phyloP scores from a whole-genome alignment of 805 yeast species.

The Zygoascus bituminiphila region DNA sequence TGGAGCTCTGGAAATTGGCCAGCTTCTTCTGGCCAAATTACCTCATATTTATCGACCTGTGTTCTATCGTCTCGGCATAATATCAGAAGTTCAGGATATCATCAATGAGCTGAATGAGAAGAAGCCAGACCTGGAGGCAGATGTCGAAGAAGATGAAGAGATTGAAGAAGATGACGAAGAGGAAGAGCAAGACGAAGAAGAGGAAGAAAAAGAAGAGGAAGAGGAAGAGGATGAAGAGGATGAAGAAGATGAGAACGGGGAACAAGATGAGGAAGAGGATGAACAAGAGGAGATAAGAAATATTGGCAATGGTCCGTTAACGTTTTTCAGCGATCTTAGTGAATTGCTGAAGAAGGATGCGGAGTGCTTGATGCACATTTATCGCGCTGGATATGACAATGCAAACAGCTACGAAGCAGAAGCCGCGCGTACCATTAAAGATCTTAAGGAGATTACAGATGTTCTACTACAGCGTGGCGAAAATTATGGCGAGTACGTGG shows the following conservation, averaged over 20 bases:
- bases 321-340: conserved; percentile 10
- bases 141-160: conserved; percentile 24
- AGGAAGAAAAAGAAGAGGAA: conserved; percentile 20
- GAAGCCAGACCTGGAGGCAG: conserved; percentile 21
- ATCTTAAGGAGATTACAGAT: conserved; percentile 14
- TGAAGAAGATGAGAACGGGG: conserved; percentile 20
- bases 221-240: conserved; percentile 20
- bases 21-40: conserved; percentile 36
- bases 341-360: conserved; percentile 8
- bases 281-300: conserved; percentile 20
- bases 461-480: conserved; percentile 21
- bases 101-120: conserved; percentile 9
- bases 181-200: conserved; percentile 25
- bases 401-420: conserved; percentile 17
- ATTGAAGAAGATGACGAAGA: conserved; percentile 27
- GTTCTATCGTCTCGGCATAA: conserved; percentile 68
- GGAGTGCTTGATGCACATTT: conserved; percentile 3
- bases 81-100: conserved; percentile 37
- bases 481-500: conserved; percentile 4
- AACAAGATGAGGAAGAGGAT: conserved; percentile 21
- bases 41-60: conserved; percentile 38
- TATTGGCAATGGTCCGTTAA: conserved; percentile 18
- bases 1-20: conserved; percentile 44
- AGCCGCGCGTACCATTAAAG: conserved; percentile 21
- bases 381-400: background rate